A percentile compares a stretch with the other conserved stretches of the same genome.
These are phyloP conservation scores for Epichloe festucae DNA, from an alignment of 2,329 filamentous ascomycete species.

Conservation along the genomic window DNA sequence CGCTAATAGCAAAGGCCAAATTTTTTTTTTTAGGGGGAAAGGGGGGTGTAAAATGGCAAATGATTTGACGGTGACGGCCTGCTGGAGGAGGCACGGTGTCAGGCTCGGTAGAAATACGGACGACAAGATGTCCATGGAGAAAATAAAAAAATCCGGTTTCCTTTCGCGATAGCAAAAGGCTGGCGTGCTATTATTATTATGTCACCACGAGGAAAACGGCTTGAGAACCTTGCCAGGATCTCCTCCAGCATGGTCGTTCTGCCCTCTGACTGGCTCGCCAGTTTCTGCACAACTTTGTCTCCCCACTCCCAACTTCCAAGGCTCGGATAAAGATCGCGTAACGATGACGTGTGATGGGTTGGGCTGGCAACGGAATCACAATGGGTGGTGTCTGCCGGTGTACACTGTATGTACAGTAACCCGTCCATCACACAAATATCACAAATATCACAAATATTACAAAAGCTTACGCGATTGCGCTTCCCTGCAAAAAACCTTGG, in stretches of 20 bases:
- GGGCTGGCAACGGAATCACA: too few species aligned
- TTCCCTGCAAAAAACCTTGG: too few species aligned
- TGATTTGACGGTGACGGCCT: neutral
- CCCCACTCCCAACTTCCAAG: neutral
- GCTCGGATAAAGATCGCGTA: neutral
- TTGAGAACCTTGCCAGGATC: slow-evolving; percentile 1
- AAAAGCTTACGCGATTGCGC: too few species aligned
- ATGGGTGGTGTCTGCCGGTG: too few species aligned
- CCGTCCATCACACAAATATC: too few species aligned
- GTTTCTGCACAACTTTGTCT: neutral
- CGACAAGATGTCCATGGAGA: neutral
- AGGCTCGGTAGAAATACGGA: neutral
- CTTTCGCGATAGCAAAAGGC: neutral
- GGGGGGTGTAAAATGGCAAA: neutral
- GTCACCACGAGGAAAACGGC: neutral
- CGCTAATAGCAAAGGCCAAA: neutral
- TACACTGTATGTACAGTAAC: too few species aligned
- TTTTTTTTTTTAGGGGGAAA: neutral
- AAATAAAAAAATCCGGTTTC: neutral
- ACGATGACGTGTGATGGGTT: neutral
- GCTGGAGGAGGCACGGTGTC: neutral
- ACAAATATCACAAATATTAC: too few species aligned
- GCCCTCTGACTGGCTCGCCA: slow-evolving; percentile 5
- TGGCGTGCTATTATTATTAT: neutral
- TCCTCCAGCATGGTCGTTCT: neutral